These are phyloP conservation scores for Aspergillus nanangensis DNA, from an alignment of 495 filamentous ascomycete species.

Conservation along the genomic window DNA sequence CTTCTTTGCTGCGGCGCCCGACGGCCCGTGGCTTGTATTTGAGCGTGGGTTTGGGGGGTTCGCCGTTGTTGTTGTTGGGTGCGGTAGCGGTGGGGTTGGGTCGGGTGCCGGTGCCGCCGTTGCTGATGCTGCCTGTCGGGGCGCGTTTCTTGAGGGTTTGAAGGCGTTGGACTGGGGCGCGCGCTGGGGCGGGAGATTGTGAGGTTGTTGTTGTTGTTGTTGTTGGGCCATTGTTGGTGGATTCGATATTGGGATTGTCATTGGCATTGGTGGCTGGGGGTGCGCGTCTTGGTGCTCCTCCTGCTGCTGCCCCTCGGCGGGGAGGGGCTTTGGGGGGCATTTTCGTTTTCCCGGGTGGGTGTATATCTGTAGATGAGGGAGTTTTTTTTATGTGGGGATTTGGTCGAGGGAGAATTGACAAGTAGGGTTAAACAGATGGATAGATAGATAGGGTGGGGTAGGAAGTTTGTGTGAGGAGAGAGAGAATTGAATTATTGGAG, in stretches of 20 bases:
- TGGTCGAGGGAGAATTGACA: not conserved
- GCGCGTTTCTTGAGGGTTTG: conserved; percentile 39
- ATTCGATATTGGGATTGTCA: conserved; percentile 1
- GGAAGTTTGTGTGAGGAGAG: not conserved
- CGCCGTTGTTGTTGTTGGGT: conserved; percentile 14
- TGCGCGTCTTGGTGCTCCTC: conserved; percentile 6
- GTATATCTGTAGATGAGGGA: too few species aligned
- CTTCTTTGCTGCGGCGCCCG: conserved; percentile 47
- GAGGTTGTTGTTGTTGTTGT: too few species aligned
- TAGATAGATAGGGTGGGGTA: not conserved
- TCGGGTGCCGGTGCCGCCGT: not conserved
- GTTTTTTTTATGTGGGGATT: not conserved
- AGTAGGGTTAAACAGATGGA: not conserved
- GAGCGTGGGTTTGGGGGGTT: conserved; percentile 35
- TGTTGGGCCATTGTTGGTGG: not conserved
- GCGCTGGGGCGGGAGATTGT: conserved; percentile 13
- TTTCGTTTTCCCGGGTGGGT: conserved; percentile 13
- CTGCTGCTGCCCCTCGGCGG: conserved; percentile 26
- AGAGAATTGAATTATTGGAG: not conserved
- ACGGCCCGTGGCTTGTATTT: conserved; percentile 47
- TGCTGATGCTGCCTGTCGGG: conserved; percentile 33
- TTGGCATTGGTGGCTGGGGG: conserved; percentile 1
- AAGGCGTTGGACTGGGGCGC: conserved; percentile 39
- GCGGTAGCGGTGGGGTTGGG: conserved; percentile 14
- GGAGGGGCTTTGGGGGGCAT: conserved; percentile 43